Conservation (phyloP, 345 rosid genomes). For the Aquilaria malaccensis region DNA sequence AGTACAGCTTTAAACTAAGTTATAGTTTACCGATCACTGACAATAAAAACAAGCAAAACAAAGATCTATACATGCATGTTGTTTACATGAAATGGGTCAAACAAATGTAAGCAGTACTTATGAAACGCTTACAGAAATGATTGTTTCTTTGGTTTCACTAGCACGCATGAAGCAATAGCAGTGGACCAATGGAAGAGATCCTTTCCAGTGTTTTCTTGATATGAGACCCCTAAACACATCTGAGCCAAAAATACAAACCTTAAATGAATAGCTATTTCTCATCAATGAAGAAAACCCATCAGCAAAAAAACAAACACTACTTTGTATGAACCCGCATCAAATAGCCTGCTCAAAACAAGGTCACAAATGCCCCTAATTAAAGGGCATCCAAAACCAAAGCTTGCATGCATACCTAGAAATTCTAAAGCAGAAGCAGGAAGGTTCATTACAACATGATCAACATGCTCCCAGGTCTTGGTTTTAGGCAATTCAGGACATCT, state of each 20-base stretch:
- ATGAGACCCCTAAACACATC: slow-evolving; percentile 66
- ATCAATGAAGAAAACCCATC: neutral
- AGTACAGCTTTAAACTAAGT: neutral
- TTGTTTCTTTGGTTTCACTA: slow-evolving; percentile 56
- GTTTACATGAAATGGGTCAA: slow-evolving; percentile 5
- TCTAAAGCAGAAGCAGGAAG: slow-evolving; percentile 94
- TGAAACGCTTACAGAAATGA: slow-evolving; percentile 42
- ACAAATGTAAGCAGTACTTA: neutral
- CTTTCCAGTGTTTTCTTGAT: slow-evolving; percentile 60
- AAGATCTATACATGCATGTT: neutral
- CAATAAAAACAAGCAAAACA: neutral
- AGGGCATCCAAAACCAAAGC: neutral
- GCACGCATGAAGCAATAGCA: slow-evolving; percentile 92
- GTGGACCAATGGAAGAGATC: slow-evolving; percentile 69
- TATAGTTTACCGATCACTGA: neutral
- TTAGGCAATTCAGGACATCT: slow-evolving; percentile 41
- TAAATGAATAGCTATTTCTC: neutral
- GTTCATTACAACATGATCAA: slow-evolving; percentile 95
- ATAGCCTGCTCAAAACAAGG: neutral
- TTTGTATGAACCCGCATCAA: neutral
- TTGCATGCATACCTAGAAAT: slow-evolving; percentile 53
- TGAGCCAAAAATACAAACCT: slow-evolving; percentile 20
- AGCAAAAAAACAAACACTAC: neutral
- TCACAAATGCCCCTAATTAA: neutral
- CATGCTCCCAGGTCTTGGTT: slow-evolving; percentile 76